Percentiles rank a stretch among this genome's conserved stretches.
Evolutionary conservation across 352 stramenopile genomes (phyloP).

Genomic region (Phytophthora cryptogea): DNA sequence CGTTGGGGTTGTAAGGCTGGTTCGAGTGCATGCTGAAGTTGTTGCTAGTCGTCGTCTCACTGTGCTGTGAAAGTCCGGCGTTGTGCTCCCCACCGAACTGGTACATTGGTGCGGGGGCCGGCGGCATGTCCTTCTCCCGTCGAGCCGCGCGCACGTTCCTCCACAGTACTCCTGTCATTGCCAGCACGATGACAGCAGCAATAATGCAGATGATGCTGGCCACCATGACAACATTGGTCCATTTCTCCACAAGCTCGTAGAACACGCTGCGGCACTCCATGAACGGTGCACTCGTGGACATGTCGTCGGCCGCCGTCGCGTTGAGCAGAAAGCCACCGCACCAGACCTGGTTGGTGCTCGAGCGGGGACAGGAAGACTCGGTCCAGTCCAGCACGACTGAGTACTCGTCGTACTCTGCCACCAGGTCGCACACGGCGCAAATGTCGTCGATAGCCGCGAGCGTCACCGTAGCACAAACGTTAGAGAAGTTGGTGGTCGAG

Average conservation of each 20-base stretch:
- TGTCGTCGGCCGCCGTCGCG: conserved; percentile 43
- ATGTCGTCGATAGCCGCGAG: conserved; percentile 52
- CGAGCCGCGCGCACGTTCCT: conserved; percentile 33
- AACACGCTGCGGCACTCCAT: conserved; percentile 64
- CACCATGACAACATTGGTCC: conserved; percentile 64
- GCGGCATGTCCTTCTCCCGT: conserved; percentile 22
- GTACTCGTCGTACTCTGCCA: conserved; percentile 66
- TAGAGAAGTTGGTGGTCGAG: conserved; percentile 54
- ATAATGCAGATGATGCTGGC: conserved; percentile 58
- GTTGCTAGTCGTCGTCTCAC: conserved; percentile 30
- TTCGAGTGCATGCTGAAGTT: conserved; percentile 44
- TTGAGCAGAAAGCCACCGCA: conserved; percentile 71
- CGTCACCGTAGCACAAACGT: conserved; percentile 48
- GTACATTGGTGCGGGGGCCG: conserved; percentile 28
- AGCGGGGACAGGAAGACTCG: conserved; percentile 55
- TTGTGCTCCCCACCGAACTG: conserved; percentile 33
- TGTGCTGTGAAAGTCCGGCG: conserved; percentile 24
- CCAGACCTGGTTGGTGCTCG: conserved; percentile 64
- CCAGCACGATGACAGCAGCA: conserved; percentile 51
- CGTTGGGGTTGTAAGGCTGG: conserved; percentile 28
- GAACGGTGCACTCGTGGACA: conserved; percentile 59
- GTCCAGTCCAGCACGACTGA: conserved; percentile 69
- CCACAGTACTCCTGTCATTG: conserved; percentile 64
- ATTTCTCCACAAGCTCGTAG: conserved; percentile 71
- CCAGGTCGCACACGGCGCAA: conserved; percentile 62